Conservation (phyloP, 176 grass and related monocot genomes). For the Poa pratensis region DNA sequence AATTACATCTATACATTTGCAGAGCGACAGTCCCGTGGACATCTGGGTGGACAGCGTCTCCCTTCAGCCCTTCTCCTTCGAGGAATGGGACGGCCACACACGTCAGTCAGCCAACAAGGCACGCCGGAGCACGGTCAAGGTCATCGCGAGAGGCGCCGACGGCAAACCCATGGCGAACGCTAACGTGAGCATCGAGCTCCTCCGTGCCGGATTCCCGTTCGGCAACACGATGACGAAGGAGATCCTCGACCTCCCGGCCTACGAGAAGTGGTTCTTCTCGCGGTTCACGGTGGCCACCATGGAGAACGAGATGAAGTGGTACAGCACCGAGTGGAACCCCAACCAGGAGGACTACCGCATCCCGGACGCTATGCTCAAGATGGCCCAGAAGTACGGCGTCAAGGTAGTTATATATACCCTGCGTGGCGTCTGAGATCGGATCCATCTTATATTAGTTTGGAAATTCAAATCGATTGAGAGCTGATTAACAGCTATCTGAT, state of each 20-base stretch:
- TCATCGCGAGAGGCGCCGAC: slow-evolving; percentile 34
- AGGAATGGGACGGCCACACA: slow-evolving; percentile 61
- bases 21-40: slow-evolving; percentile 40
- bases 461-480: too few relatives aligned
- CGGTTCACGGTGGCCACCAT: slow-evolving; percentile 87
- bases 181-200: slow-evolving; percentile 37
- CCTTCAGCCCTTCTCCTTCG: slow-evolving; percentile 63
- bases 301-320: slow-evolving; percentile 99
- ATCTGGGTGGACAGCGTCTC: slow-evolving; percentile 71
- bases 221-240: slow-evolving; percentile 46
- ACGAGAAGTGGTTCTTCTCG: slow-evolving; percentile 69
- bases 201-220: slow-evolving; percentile 48
- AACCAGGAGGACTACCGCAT: slow-evolving; percentile 51
- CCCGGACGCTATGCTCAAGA: slow-evolving; percentile 56
- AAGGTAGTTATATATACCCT: too few relatives aligned
- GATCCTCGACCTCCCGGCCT: slow-evolving; percentile 37
- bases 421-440: too few relatives aligned
- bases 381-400: slow-evolving; percentile 38
- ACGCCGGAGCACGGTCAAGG: slow-evolving; percentile 12
- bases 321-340: slow-evolving; percentile 50
- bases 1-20: background rate
- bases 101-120: slow-evolving; percentile 24
- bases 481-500: too few relatives aligned
- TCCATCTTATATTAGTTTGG: too few relatives aligned
- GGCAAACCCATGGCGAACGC: slow-evolving; percentile 43